Percentiles rank a stretch among this genome's conserved stretches.
These are phyloP conservation scores for Trifolium subterraneum DNA, from an alignment of 306 rosid genomes.

Conservation along the genomic window DNA sequence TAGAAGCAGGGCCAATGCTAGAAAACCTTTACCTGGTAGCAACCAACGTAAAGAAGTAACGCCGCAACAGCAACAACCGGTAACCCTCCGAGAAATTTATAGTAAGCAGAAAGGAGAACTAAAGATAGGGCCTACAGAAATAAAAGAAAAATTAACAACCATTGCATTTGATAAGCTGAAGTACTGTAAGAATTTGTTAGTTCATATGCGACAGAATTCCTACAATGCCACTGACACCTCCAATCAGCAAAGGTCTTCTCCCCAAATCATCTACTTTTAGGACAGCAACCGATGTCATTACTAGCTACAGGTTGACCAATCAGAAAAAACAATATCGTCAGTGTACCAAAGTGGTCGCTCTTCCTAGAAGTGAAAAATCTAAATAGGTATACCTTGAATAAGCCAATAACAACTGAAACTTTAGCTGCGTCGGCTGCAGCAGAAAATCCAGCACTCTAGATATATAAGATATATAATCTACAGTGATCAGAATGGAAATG, in stretches of 20 bases:
- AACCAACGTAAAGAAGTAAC: slow-evolving; percentile 92
- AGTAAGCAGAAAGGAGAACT: slow-evolving; percentile 82
- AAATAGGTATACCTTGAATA: slow-evolving; percentile 74
- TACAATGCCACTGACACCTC: slow-evolving; percentile 96
- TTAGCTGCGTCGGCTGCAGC: slow-evolving; percentile 95
- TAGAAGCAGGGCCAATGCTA: slow-evolving; percentile 27
- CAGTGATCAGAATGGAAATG: slow-evolving; percentile 38
- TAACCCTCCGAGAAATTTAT: slow-evolving; percentile 84
- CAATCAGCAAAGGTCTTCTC: slow-evolving; percentile 86
- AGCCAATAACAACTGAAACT: slow-evolving; percentile 91
- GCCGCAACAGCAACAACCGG: slow-evolving; percentile 89
- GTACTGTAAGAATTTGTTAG: slow-evolving; percentile 22
- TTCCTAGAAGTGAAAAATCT: slow-evolving; percentile 33
- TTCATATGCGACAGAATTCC: slow-evolving; percentile 45
- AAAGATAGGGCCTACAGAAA: slow-evolving; percentile 71
- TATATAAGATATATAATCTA: slow-evolving; percentile 32
- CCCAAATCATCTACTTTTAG: slow-evolving; percentile 95
- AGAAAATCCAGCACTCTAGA: slow-evolving; percentile 93
- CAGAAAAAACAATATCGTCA: slow-evolving; percentile 36
- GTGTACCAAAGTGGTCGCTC: slow-evolving; percentile 17
- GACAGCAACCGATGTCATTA: slow-evolving; percentile 89
- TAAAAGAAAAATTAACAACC: slow-evolving; percentile 39
- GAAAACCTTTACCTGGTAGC: slow-evolving; percentile 79
- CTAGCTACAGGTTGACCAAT: slow-evolving; percentile 58
- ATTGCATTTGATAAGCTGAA: slow-evolving; percentile 35